phyloP scores from a whole-genome alignment of 2,329 filamentous ascomycete species.

The Neopestalotiopsis rosae region DNA sequence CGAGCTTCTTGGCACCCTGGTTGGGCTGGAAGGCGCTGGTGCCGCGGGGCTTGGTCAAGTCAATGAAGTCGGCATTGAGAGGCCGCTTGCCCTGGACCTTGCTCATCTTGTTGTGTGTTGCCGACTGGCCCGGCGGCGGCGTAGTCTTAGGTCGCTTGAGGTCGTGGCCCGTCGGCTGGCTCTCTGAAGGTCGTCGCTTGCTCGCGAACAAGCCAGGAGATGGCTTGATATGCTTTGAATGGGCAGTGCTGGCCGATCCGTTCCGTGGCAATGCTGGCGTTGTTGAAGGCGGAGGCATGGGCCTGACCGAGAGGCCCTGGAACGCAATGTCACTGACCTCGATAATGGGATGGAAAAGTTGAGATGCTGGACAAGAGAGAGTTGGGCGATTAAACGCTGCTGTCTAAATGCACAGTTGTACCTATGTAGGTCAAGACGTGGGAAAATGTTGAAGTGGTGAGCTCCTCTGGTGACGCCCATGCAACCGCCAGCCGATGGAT shows the following conservation, averaged over 20 bases:
- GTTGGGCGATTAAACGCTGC: background rate
- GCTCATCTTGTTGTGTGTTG: constrained; percentile 31
- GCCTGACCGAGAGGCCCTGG: constrained; percentile 17
- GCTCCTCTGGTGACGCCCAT: background rate
- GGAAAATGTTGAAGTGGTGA: background rate
- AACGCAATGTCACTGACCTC: constrained; percentile 18
- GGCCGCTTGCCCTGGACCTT: constrained; percentile 41
- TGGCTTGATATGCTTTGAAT: constrained; percentile 33
- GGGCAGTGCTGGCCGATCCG: constrained; percentile 29
- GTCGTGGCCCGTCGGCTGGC: constrained; percentile 18
- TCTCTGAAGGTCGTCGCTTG: constrained; percentile 27
- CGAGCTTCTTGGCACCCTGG: constrained; percentile 79
- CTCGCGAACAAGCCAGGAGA: constrained; percentile 25
- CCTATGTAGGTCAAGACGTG: background rate
- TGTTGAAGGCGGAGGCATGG: constrained; percentile 28
- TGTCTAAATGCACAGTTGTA: background rate
- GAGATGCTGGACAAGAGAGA: background rate
- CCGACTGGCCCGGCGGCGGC: background rate
- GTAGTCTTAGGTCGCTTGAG: constrained; percentile 16
- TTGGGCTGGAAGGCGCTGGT: constrained; percentile 69
- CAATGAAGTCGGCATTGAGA: constrained; percentile 39
- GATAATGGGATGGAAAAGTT: background rate
- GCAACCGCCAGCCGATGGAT: background rate
- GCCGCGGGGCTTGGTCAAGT: constrained; percentile 48
- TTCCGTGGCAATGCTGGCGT: constrained; percentile 36